These are phyloP conservation scores for carrot (Daucus carota) DNA, from an alignment of 129 eudicot species.

Conservation along the genomic window DH1_v3.0 NC_030381.2:1316001-1316500, in stretches of 20 bases:
- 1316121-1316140: not conserved
- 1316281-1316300: slow-evolving; percentile 96
- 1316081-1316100: not conserved
- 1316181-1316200: too few species aligned
- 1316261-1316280: slow-evolving; percentile 98
- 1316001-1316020: slow-evolving; percentile 83
- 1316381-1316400: not conserved
- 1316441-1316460: slow-evolving; percentile 21
- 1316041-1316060: slow-evolving; percentile 55
- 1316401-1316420: slow-evolving; percentile 30
- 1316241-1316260: slow-evolving; percentile 94
- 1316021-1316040: slow-evolving; percentile 91
- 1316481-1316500: slow-evolving; percentile 22
- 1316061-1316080: not conserved
- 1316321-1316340: slow-evolving; percentile 57
- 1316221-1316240: slow-evolving; percentile 17
- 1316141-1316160: not conserved
- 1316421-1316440: slow-evolving; percentile 22
- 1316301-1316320: slow-evolving; percentile 78
- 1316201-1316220: not conserved
- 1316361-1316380: not conserved
- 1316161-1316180: not conserved
- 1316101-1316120: not conserved
- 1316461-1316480: slow-evolving; percentile 16
- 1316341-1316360: not conserved